phyloP scores from a whole-genome alignment of 495 filamentous ascomycete genomes.

The Saxophila tyrrhenica region DNA sequence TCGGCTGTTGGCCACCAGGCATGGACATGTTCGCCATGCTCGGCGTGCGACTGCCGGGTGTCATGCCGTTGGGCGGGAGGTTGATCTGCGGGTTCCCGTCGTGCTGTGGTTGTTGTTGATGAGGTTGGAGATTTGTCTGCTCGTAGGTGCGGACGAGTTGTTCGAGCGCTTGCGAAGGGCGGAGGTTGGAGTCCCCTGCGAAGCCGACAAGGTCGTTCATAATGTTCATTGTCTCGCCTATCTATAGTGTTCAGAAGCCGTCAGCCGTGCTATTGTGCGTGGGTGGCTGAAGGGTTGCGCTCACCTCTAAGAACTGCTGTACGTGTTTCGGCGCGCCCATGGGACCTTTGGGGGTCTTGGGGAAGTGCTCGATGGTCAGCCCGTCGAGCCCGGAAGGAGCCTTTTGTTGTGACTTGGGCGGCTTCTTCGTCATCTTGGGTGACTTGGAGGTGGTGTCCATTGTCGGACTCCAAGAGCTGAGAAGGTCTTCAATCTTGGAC shows the following conservation, averaged over 20 bases:
- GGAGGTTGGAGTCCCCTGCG: constrained; percentile 25
- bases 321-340: constrained; percentile 22
- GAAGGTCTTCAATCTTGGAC: constrained; percentile 24
- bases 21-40: constrained; percentile 11
- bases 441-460: constrained; percentile 23
- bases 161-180: constrained; percentile 25
- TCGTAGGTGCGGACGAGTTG: constrained; percentile 20
- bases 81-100: constrained; percentile 17
- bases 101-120: constrained; percentile 21
- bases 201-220: constrained; percentile 31
- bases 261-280: background rate
- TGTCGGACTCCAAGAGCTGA: constrained; percentile 23
- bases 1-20: constrained; percentile 1
- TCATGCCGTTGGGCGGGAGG: constrained; percentile 18
- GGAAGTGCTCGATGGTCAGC: constrained; percentile 22
- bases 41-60: constrained; percentile 10
- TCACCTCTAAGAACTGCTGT: constrained; percentile 30
- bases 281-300: background rate
- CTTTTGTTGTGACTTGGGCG: constrained; percentile 21
- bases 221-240: constrained; percentile 31
- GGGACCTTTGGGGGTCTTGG: constrained; percentile 17
- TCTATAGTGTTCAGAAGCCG: constrained; percentile 12
- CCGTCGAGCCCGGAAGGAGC: constrained; percentile 15
- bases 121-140: constrained; percentile 19
- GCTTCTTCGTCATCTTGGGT: constrained; percentile 32